Percentiles rank a stretch among this genome's conserved stretches.
Conservation (phyloP, 768 basidiomycete species). For the Hysterangium stoloniferum region DNA sequence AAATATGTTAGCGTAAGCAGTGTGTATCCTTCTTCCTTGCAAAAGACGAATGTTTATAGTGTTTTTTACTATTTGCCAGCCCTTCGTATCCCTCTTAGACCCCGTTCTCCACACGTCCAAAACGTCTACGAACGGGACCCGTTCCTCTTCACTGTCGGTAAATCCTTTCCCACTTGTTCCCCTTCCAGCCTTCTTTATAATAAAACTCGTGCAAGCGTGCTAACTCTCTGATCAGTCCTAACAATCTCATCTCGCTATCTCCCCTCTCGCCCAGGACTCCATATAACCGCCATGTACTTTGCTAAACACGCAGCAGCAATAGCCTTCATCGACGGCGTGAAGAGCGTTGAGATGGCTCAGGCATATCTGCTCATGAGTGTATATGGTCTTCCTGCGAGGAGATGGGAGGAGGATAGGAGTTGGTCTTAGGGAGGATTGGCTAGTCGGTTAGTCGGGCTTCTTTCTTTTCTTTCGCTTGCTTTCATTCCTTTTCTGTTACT, state of each 20-base stretch:
- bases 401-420: constrained; percentile 64
- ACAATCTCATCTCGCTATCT: constrained; percentile 65
- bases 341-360: constrained; percentile 72
- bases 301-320: constrained; percentile 54
- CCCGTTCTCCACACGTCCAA: constrained; percentile 74
- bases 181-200: constrained; percentile 24
- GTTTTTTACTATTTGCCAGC: constrained; percentile 21
- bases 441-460: constrained; percentile 37
- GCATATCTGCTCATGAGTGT: constrained; percentile 64
- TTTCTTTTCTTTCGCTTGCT: not conserved
- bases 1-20: constrained; percentile 16
- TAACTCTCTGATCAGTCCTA: constrained; percentile 63
- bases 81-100: constrained; percentile 71
- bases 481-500: not conserved
- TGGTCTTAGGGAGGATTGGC: constrained; percentile 70
- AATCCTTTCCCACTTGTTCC: not conserved
- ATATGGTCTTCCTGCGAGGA: constrained; percentile 53
- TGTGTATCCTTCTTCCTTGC: not conserved
- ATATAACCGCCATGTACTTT: constrained; percentile 51
- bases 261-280: constrained; percentile 44
- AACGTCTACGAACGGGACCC: constrained; percentile 73
- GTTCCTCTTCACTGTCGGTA: constrained; percentile 28
- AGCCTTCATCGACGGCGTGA: constrained; percentile 50
- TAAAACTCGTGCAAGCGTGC: constrained; percentile 46
- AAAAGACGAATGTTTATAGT: not conserved